These are phyloP conservation scores for Plantago lanceolata DNA, from an alignment of 305 asterid species.

Conservation along the genomic window DNA sequence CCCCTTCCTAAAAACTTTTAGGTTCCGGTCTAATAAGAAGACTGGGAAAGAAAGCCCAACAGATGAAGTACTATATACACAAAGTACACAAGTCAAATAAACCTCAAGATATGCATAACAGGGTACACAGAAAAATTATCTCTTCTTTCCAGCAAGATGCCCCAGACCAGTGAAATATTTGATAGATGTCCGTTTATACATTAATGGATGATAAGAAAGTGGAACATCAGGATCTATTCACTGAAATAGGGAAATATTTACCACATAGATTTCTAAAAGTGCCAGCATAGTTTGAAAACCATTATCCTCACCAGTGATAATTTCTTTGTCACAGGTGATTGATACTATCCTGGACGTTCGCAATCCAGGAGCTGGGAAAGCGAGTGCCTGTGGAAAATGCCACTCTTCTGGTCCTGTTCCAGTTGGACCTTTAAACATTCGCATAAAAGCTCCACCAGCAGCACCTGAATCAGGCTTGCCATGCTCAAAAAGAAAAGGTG, in stretches of 20 bases:
- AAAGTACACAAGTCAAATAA: no score
- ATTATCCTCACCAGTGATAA: constrained; percentile 70
- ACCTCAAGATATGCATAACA: no score
- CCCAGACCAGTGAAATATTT: no score
- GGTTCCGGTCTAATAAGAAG: no score
- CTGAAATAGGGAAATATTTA: no score
- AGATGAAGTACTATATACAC: no score
- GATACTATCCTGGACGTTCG: constrained; percentile 69
- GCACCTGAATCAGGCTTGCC: constrained; percentile 74
- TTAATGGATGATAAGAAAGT: background rate
- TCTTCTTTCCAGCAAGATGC: background rate
- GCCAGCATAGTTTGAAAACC: constrained; percentile 14
- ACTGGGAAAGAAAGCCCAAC: no score
- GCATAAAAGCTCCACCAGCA: constrained; percentile 87
- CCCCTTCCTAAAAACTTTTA: no score
- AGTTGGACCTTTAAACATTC: constrained; percentile 85
- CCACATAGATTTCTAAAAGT: constrained; percentile 3
- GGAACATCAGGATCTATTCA: background rate
- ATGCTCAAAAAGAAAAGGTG: constrained; percentile 92
- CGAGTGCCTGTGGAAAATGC: constrained; percentile 80
- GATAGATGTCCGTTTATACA: background rate
- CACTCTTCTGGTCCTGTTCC: constrained; percentile 69
- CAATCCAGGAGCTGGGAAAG: constrained; percentile 80
- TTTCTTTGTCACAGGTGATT: constrained; percentile 78
- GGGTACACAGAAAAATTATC: no score